Percentiles rank a stretch among this genome's conserved stretches.
phyloP scores from a whole-genome alignment of 202 grass and related monocot genomes.

The Cymbopogon flexuosus region DNA sequence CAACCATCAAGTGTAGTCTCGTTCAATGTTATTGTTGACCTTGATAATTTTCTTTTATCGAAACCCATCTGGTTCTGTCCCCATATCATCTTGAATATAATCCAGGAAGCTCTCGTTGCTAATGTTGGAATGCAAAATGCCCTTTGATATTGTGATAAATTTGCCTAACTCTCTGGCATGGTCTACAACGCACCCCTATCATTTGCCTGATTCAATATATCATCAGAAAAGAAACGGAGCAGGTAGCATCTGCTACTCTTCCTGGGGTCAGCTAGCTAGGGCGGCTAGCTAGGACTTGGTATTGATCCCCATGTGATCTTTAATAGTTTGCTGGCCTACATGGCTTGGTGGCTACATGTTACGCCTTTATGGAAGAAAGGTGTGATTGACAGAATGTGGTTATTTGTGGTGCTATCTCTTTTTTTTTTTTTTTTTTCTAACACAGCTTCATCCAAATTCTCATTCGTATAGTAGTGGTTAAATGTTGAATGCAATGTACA shows the following conservation, averaged over 20 bases:
- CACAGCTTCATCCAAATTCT: background rate
- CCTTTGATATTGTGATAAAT: background rate
- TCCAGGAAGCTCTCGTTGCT: background rate
- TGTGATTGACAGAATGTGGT: background rate
- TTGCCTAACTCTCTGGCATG: background rate
- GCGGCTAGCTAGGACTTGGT: background rate
- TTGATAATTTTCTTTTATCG: background rate
- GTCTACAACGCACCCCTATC: background rate
- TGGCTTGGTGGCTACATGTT: background rate
- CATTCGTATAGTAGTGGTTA: background rate
- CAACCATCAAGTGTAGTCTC: background rate
- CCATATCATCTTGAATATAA: background rate
- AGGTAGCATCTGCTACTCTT: background rate
- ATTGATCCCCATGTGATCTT: background rate
- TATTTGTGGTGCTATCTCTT: background rate
- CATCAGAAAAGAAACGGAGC: background rate
- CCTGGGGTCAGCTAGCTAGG: background rate
- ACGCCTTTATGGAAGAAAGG: background rate
- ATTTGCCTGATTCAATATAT: background rate
- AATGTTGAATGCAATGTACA: background rate
- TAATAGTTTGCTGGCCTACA: conserved; percentile 15
- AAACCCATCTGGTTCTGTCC: background rate
- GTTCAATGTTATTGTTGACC: background rate
- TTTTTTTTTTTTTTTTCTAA: background rate
- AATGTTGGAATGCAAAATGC: background rate